Conservation (phyloP, 441 rosid genomes). For the Metrosideros polymorpha region DNA sequence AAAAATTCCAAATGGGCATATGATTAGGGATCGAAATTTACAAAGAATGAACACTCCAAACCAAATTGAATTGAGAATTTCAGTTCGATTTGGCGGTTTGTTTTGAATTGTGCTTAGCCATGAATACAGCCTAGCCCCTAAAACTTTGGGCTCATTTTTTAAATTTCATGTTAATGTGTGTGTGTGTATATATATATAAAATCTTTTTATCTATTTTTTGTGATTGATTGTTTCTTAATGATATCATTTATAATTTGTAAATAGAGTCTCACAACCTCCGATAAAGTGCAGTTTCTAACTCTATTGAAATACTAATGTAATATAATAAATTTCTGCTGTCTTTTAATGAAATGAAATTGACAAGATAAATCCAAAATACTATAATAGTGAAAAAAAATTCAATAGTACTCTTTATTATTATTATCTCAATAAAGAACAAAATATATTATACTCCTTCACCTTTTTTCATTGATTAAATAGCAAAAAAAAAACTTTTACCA, state of each 20-base stretch:
- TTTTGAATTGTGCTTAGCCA: background rate
- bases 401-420: too few relatives aligned
- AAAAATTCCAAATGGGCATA: background rate
- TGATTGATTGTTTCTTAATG: background rate
- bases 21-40: rapidly evolving
- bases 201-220: background rate
- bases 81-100: background rate
- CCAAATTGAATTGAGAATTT: background rate
- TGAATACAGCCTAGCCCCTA: background rate
- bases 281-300: background rate
- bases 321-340: background rate
- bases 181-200: too few relatives aligned
- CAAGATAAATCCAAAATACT: background rate
- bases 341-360: background rate
- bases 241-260: background rate
- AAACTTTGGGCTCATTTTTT: background rate
- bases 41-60: background rate
- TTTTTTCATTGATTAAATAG: background rate
- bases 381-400: background rate
- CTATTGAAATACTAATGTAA: rapidly evolving
- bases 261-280: background rate
- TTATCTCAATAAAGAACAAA: background rate
- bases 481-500: background rate
- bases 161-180: background rate
- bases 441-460: background rate